Percentiles rank a stretch among this genome's conserved stretches.
Evolutionary conservation across 768 basidiomycete species (phyloP).

Genomic region (Boletus sp.): DNA sequence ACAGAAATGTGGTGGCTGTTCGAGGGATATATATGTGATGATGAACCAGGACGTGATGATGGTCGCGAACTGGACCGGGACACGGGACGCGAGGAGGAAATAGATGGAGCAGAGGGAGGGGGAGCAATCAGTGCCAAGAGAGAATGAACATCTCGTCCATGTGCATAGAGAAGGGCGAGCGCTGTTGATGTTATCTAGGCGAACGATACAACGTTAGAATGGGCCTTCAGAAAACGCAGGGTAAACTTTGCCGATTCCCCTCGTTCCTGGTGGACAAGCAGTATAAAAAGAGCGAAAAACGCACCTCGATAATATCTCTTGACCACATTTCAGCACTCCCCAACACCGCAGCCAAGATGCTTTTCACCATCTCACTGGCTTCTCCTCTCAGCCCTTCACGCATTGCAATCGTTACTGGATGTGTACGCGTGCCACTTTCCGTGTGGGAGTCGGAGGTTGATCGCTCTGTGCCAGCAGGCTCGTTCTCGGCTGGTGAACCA

Average conservation of each 20-base stretch:
- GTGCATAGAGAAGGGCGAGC: conserved; percentile 29
- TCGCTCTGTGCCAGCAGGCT: conserved; percentile 2
- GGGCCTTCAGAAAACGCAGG: conserved; percentile 46
- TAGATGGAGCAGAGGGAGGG: background rate
- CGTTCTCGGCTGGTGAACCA: conserved; percentile 6
- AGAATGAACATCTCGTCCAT: conserved; percentile 21
- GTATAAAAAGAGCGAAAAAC: conserved; percentile 7
- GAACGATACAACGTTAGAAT: conserved; percentile 20
- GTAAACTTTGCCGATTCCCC: conserved; percentile 40
- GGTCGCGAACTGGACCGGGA: conserved; percentile 25
- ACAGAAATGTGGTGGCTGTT: conserved; percentile 4
- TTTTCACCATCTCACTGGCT: conserved; percentile 74
- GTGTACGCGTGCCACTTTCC: conserved; percentile 40
- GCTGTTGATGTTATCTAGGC: conserved; percentile 29
- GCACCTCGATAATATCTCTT: conserved; percentile 48
- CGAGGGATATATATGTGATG: conserved; percentile 5
- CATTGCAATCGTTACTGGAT: conserved; percentile 71
- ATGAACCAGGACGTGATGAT: conserved; percentile 22
- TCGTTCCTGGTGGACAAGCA: background rate
- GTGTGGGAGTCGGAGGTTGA: conserved; percentile 42
- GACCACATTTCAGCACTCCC: conserved; percentile 50
- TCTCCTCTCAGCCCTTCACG: conserved; percentile 58
- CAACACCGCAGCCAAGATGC: conserved; percentile 37
- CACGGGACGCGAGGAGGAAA: conserved; percentile 15
- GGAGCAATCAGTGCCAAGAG: conserved; percentile 23